Evolutionary conservation across 352 stramenopile species (phyloP), one percentile per base, ranked within the genome.

Genomic region (Phytophthora litchii): DNA sequence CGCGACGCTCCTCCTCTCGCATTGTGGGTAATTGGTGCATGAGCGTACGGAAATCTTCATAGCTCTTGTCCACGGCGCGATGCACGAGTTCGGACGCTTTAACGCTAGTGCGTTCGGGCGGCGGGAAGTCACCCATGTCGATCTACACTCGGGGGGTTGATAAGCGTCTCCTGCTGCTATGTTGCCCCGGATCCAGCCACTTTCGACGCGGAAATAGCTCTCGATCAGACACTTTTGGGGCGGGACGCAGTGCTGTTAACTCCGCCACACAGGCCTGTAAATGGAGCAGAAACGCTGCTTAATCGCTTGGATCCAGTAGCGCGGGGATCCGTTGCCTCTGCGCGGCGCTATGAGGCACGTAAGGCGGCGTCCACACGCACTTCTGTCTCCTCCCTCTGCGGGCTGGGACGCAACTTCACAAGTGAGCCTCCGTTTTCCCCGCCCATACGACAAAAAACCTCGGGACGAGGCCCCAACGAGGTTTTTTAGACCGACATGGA

Each of bases 61-160:
- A 94, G 67, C 81, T 92, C 66, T 83, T 86, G 60, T 92, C 82
- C 16, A 94, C 83, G 3, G 82, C 83, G 46, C 83, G 81, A 36
- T 92, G 80, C 34, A 92, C 70, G 25, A 94, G 75, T 70, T 91
- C 86, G 6, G 80, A 88, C 11, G 83, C 82, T 61, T 84, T 88
- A 21, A 93, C 77, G 61, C 61, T 80, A 40, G 72, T 83, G 42
- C 72, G 74, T 50, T 74, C 56, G 20, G 70, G 81, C 40, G 80
- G 79, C 14, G 83, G 83, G 48, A 91, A 90, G 57, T 92, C 83
- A 36, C 79, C 78, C 83, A 92, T 92, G 11, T 41, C 25, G 19
- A 7, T 59, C 17, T 59, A 53, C 10, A 12, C 12, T 21, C 13
- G 14, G 16, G 17, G n/a, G 35, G 19, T 29, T 53, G 29, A 45